These are phyloP conservation scores for Buxus sempervirens DNA, from an alignment of 164 flowering plant species.

Conservation along the genomic window DNA sequence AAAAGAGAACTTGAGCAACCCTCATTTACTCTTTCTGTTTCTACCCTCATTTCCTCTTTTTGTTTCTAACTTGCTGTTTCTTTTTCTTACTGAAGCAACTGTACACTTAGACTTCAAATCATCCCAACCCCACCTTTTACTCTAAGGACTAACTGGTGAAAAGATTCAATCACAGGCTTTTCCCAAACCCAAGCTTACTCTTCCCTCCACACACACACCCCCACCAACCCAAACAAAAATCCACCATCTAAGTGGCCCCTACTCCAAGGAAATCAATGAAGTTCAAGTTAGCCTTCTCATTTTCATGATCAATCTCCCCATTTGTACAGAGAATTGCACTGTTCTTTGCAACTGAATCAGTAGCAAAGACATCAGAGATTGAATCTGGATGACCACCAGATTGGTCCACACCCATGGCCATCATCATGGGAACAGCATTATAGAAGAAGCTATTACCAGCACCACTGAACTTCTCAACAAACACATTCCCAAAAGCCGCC, in stretches of 20 bases:
- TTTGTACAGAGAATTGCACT: neutral
- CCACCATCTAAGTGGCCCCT: neutral
- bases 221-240: neutral
- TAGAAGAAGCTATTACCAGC: neutral
- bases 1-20: too few relatives aligned
- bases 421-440: neutral
- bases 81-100: too few relatives aligned
- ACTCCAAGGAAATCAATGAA: neutral
- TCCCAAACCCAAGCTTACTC: too few relatives aligned
- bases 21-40: too few relatives aligned
- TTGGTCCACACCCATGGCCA: neutral
- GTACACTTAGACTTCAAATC: too few relatives aligned
- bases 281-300: neutral
- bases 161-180: too few relatives aligned
- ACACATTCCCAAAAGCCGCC: neutral
- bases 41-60: too few relatives aligned
- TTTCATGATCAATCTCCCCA: neutral
- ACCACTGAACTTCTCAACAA: neutral
- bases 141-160: too few relatives aligned
- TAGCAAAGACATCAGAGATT: neutral
- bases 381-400: neutral
- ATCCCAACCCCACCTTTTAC: too few relatives aligned
- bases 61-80: too few relatives aligned
- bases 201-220: too few relatives aligned
- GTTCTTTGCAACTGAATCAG: neutral